Conservation (phyloP, 495 filamentous ascomycete genomes). For the Aspergillus steynii region DNA sequence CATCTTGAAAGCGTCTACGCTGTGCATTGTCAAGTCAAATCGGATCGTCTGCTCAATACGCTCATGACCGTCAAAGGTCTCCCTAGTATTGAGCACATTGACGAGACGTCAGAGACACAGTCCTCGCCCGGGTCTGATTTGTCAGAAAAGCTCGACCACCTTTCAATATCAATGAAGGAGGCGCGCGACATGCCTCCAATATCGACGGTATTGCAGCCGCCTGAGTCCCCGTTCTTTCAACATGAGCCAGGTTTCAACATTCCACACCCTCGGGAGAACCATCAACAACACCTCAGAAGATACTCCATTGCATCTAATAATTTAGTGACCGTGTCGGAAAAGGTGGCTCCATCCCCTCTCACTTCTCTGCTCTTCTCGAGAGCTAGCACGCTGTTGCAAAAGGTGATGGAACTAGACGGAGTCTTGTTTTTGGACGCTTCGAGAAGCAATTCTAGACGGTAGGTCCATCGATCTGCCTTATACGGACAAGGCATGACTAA, state of each 20-base stretch:
- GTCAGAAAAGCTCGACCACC: slow-evolving; percentile 1
- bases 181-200: background rate
- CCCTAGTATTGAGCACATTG: background rate
- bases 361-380: slow-evolving; percentile 24
- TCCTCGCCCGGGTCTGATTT: background rate
- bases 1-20: slow-evolving; percentile 28
- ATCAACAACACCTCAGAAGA: slow-evolving; percentile 15
- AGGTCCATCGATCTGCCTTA: background rate
- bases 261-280: background rate
- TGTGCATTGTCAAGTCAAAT: slow-evolving; percentile 14
- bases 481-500: background rate
- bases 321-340: slow-evolving; percentile 14
- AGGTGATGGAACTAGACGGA: slow-evolving; percentile 34
- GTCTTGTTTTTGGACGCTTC: slow-evolving; percentile 36
- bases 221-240: background rate
- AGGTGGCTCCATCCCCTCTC: background rate
- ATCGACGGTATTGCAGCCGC: no score
- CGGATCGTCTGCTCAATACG: slow-evolving; percentile 21
- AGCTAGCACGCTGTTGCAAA: slow-evolving; percentile 32
- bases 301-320: slow-evolving; percentile 16
- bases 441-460: slow-evolving; percentile 22
- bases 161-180: slow-evolving; percentile 5
- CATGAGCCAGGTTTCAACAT: background rate
- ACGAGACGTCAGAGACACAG: background rate
- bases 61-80: slow-evolving; percentile 24